phyloP scores from a whole-genome alignment of 2,329 filamentous ascomycete species.

The Trichoderma atroviride region DNA sequence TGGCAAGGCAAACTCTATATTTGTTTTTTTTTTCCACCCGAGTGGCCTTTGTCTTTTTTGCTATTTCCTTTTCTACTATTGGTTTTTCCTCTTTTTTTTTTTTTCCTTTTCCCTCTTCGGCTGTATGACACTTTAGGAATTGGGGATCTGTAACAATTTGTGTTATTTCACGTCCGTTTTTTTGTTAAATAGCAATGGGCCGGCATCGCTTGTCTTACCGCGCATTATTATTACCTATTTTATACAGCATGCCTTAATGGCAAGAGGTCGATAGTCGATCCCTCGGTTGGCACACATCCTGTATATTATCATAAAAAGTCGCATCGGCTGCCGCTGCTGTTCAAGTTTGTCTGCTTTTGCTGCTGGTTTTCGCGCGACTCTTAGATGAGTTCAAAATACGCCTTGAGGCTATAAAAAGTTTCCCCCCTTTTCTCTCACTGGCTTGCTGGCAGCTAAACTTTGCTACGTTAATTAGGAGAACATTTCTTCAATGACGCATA shows the following conservation, averaged over 20 bases:
- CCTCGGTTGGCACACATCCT: slow-evolving; percentile 47
- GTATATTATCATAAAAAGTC: slow-evolving; percentile 58
- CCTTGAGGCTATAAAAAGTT: slow-evolving; percentile 40
- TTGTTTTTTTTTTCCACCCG: slow-evolving; percentile 1
- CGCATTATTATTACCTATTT: slow-evolving; percentile 26
- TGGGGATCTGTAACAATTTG: slow-evolving; percentile 34
- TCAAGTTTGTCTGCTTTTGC: slow-evolving; percentile 38
- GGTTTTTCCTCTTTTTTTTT: slow-evolving; percentile 32
- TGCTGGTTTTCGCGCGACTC: slow-evolving; percentile 39
- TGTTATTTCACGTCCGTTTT: slow-evolving; percentile 27
- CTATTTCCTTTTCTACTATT: slow-evolving; percentile 31
- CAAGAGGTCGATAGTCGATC: slow-evolving; percentile 43
- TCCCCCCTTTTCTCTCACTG: slow-evolving; percentile 28
- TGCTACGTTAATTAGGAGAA: slow-evolving; percentile 19
- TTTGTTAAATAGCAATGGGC: slow-evolving; percentile 37
- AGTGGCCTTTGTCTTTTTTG: slow-evolving; percentile 28
- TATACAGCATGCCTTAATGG: slow-evolving; percentile 38
- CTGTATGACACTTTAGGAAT: slow-evolving; percentile 33
- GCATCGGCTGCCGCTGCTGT: slow-evolving; percentile 49
- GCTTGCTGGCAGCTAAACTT: slow-evolving; percentile 33
- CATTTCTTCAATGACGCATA: slow-evolving; percentile 13
- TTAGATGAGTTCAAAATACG: slow-evolving; percentile 43
- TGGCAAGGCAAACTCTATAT: slow-evolving; percentile 24
- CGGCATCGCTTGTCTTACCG: slow-evolving; percentile 34
- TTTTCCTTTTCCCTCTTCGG: slow-evolving; percentile 33